Base-by-base conservation (phyloP, 768 basidiomycete species). In the Pulveroboletus frians region DNA sequence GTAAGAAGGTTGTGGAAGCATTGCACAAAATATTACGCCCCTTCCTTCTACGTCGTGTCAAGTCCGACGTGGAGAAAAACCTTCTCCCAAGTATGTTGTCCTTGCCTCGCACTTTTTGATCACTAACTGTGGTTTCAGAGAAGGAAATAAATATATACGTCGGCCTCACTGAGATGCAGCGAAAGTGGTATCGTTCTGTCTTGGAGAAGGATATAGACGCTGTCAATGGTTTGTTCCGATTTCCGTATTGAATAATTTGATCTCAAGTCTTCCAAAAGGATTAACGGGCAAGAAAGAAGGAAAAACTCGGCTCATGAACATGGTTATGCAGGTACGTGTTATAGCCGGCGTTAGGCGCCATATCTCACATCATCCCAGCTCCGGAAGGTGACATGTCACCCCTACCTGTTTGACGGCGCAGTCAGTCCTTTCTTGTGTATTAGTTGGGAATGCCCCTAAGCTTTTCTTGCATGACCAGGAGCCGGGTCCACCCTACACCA, bases 101-200 rank as follows among this genome's bases (percentile, higher is more conserved):
- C 9, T 29, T 20, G 6, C 10, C 0, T 35, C 3, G 3, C 5
- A 11, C 15, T 15, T 40, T 43, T 14, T 23, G 2, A 11, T 44
- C 3, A 38, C 29, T 47, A 38, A 56, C 31, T 17, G 4, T 45
- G 18, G 49, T 48, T 46, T 39, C 57, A 91, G 88, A 98, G 73
- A 98, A 97, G 73, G 96, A 98, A 62, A 93, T 98, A 66, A 99
- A 98, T 61, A 92, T 98, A 38, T 99, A 98, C 50, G 88, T 99
- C 43, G 94, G 94, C 43, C 79, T 98, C 51, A 88, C 92, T 7
- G 93, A 96, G 20, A 93, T 99, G 92, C 96, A 99, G 65, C 74
- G 92, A 26, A 97, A 94, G 64, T 97, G 95, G 96, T 98, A 99
- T 69, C 85, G 92, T 27, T 89, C 84, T 2, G 87, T 99, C 7